phyloP scores from a whole-genome alignment of 2,329 filamentous ascomycete species.

The Xylariaceae sp. region DNA sequence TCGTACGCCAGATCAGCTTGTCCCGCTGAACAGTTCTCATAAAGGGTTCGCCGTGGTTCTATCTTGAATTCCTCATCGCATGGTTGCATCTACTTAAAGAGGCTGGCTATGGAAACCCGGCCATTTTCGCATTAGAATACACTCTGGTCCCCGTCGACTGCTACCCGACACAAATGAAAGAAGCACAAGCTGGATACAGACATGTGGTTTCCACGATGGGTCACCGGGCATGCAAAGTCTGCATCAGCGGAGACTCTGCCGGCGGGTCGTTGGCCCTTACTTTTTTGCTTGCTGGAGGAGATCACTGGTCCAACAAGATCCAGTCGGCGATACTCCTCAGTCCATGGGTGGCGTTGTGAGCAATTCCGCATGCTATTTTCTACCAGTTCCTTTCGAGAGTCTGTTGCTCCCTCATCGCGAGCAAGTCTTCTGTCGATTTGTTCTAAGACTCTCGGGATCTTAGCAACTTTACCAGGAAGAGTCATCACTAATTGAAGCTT shows the following conservation, averaged over 20 bases:
- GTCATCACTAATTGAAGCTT: too few relatives aligned
- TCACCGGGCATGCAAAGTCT: slow-evolving; percentile 56
- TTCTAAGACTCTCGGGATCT: too few relatives aligned
- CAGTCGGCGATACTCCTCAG: slow-evolving; percentile 68
- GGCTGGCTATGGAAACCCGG: slow-evolving; percentile 68
- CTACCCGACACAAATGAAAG: slow-evolving; percentile 69
- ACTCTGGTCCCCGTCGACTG: slow-evolving; percentile 70
- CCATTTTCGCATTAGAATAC: slow-evolving; percentile 76
- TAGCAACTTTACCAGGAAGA: too few relatives aligned
- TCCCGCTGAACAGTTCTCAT: too few relatives aligned
- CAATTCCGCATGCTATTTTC: too few relatives aligned
- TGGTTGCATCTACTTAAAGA: slow-evolving; percentile 64
- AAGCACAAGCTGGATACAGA: slow-evolving; percentile 67
- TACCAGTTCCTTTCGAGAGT: too few relatives aligned
- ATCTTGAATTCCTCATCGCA: slow-evolving; percentile 75
- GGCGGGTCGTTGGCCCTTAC: slow-evolving; percentile 71
- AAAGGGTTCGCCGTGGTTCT: slow-evolving; percentile 70
- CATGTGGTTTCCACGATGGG: slow-evolving; percentile 59
- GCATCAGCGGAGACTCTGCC: slow-evolving; percentile 75
- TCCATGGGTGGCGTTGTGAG: slow-evolving; percentile 67
- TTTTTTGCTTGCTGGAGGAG: slow-evolving; percentile 52
- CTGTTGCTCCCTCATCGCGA: too few relatives aligned
- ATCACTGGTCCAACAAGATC: too few relatives aligned
- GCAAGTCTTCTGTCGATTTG: too few relatives aligned
- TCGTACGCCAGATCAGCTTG: too few relatives aligned